These are phyloP conservation scores for Peterozyma xylosa DNA, from an alignment of 805 yeast genomes.

Conservation along the genomic window DNA sequence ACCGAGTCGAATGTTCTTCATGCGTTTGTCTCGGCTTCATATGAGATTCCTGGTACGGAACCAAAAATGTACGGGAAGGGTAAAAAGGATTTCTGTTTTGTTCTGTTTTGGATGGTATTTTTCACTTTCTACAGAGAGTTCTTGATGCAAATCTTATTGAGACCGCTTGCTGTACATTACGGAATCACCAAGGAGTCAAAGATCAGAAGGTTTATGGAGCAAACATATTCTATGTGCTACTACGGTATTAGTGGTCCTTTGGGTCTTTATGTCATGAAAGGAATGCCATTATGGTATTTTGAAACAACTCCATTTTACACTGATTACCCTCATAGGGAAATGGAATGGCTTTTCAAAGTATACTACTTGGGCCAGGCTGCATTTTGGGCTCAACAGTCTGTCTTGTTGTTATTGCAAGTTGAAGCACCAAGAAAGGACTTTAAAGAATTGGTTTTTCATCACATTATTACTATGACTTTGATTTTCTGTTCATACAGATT, in stretches of 20 bases:
- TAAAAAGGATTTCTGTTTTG: constrained; percentile 69
- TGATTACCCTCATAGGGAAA: constrained; percentile 76
- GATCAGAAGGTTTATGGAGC: constrained; percentile 83
- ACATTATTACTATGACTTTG: constrained; percentile 80
- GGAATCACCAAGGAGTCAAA: constrained; percentile 52
- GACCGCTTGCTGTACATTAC: constrained; percentile 54
- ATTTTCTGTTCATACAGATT: constrained; percentile 85
- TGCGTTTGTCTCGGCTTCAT: constrained; percentile 58
- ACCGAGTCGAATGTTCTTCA: constrained; percentile 55
- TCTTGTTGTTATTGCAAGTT: constrained; percentile 71
- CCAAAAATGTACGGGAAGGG: constrained; percentile 77
- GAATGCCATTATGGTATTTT: constrained; percentile 83
- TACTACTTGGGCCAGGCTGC: constrained; percentile 92
- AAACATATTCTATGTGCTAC: constrained; percentile 76
- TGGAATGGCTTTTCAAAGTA: constrained; percentile 61
- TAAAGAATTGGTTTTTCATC: constrained; percentile 87
- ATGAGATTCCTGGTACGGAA: constrained; percentile 51
- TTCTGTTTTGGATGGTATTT: constrained; percentile 71
- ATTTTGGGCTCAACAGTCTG: constrained; percentile 95
- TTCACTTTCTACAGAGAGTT: constrained; percentile 92
- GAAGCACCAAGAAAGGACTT: constrained; percentile 96
- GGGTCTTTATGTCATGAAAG: constrained; percentile 84
- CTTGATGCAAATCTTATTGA: constrained; percentile 71
- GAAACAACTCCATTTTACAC: constrained; percentile 75
- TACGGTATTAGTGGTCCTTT: constrained; percentile 76